Base-by-base conservation (phyloP, 306 rosid species). In the Cucurbita ficifolia region DNA sequence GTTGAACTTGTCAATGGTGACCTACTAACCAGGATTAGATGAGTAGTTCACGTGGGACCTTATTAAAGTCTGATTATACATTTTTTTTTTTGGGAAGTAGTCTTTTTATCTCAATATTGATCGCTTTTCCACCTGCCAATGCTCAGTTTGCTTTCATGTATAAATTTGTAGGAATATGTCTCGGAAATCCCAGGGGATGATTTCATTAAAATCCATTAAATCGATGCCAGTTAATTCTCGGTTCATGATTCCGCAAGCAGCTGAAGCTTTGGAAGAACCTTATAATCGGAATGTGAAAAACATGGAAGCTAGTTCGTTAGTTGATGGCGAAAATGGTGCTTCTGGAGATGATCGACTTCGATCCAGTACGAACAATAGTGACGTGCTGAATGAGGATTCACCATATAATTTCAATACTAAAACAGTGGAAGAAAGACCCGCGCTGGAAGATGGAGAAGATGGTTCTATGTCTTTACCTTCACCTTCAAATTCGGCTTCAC, bases 161-260 rank as follows among this genome's bases (percentile, higher is more conserved):
- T 82, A 80, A 76, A 81, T 82, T 76, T 79, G 77, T 80, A 75
- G 84, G 84, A 76, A 76, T 78, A 89, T 89, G 95, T 87, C 87
- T 35, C 82, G 73, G 83, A 80, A 86, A 73, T 76, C 89, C 17
- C 67, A 50, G 79, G 82, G 68, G 78, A 80, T 81, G 35, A 81
- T 83, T 71, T 81, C 88, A 53, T 81, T 87, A 71, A 90, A 84
- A 70, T 82, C 88, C 39, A 88, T 82, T 77, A 87, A 88, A 75
- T 89, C 95, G 13, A 79, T 94, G 83, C 91, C 96, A 57, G 80
- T 83, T 0, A 87, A 87, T 83, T 90, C 82, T 82, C 76, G 83
- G 80, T 75, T 83, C 58, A 33, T 82, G 76, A 81, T 77, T 72
- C 60, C 81, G 43, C 77, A 82, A 6, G 76, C 81, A 43, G 56